phyloP scores from a whole-genome alignment of 2,329 filamentous ascomycete species.

The Ilyonectria destructans region DNA sequence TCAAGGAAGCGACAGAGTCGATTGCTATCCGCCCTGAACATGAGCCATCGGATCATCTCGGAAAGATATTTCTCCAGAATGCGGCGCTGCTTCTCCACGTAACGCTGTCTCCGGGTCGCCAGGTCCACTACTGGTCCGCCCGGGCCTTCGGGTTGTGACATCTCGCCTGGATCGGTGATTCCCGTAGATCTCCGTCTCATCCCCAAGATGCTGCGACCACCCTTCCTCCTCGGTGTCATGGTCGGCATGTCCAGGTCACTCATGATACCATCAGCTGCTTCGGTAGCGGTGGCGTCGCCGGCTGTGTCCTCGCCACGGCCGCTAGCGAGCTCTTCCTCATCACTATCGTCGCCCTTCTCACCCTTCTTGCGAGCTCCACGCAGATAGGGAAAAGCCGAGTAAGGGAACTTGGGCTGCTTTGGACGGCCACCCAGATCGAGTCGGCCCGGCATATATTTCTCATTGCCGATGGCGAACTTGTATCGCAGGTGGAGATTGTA shows the following conservation, averaged over 20 bases:
- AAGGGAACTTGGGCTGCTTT: constrained; percentile 91
- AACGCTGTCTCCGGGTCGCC: constrained; percentile 66
- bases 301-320: constrained; percentile 62
- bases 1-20: constrained; percentile 96
- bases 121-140: constrained; percentile 69
- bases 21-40: constrained; percentile 97
- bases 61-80: constrained; percentile 93
- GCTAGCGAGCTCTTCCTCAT: constrained; percentile 75
- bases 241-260: constrained; percentile 54
- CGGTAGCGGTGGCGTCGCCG: constrained; percentile 72
- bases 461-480: constrained; percentile 87
- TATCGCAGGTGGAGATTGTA: constrained; percentile 95
- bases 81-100: constrained; percentile 86
- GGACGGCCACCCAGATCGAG: constrained; percentile 77
- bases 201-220: constrained; percentile 67
- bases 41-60: constrained; percentile 95
- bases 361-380: constrained; percentile 85
- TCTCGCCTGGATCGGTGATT: constrained; percentile 63
- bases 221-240: constrained; percentile 62
- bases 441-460: constrained; percentile 83
- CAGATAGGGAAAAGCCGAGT: constrained; percentile 90
- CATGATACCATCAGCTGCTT: constrained; percentile 68
- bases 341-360: constrained; percentile 85
- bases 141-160: constrained; percentile 58
- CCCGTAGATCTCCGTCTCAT: constrained; percentile 70